Conservation (phyloP, 805 yeast genomes). For the Lachancea lanzarotensis region DNA sequence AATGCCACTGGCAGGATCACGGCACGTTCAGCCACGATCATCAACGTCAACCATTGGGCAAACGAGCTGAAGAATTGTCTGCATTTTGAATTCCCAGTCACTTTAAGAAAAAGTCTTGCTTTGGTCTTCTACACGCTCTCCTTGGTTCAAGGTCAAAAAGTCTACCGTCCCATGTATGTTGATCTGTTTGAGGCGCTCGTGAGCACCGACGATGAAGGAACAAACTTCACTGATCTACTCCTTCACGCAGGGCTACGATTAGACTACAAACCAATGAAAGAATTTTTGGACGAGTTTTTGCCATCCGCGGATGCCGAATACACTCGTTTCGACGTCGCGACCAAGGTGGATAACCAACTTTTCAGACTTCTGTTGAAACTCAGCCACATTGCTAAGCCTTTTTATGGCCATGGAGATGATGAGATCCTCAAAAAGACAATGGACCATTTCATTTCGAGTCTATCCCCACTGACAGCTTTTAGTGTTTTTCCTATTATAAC, state of each 20-base stretch:
- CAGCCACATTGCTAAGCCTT: constrained; percentile 48
- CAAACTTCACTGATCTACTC: constrained; percentile 29
- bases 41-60: constrained; percentile 78
- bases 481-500: constrained; percentile 47
- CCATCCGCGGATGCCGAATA: constrained; percentile 45
- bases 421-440: constrained; percentile 41
- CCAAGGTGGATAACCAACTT: constrained; percentile 40
- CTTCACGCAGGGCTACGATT: constrained; percentile 28
- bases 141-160: constrained; percentile 63
- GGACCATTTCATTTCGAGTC: constrained; percentile 44
- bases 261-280: constrained; percentile 33
- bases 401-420: constrained; percentile 41
- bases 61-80: constrained; percentile 75
- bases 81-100: constrained; percentile 67
- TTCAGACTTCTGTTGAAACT: constrained; percentile 44
- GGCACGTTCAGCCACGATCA: constrained; percentile 64
- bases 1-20: constrained; percentile 51
- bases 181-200: constrained; percentile 55
- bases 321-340: constrained; percentile 33
- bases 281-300: constrained; percentile 32
- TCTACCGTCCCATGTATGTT: constrained; percentile 54
- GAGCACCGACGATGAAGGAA: constrained; percentile 31
- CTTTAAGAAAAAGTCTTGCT: constrained; percentile 53
- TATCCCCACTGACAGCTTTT: constrained; percentile 48
- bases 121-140: constrained; percentile 66